These are phyloP conservation scores for Arthrobotrys megalospora DNA, from an alignment of 2,329 filamentous ascomycete species.

Conservation along the genomic window DNA sequence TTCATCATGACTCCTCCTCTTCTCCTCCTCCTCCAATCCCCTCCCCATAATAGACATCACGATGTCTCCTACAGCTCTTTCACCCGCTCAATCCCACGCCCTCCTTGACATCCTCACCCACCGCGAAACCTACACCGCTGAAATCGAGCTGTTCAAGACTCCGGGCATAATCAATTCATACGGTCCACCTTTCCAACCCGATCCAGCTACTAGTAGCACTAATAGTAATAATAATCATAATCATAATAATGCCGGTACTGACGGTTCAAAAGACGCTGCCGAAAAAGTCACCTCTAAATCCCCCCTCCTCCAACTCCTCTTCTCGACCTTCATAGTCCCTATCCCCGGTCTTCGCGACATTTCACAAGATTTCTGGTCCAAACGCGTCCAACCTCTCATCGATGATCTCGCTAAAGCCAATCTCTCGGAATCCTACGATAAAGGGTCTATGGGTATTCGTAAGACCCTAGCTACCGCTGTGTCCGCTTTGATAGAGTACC, in stretches of 20 bases:
- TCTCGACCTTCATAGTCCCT: constrained; percentile 76
- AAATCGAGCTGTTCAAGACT: constrained; percentile 80
- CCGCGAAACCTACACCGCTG: constrained; percentile 73
- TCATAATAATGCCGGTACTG: constrained; percentile 5
- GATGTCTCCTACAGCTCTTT: constrained; percentile 68
- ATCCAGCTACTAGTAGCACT: constrained; percentile 61
- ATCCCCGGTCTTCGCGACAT: constrained; percentile 78
- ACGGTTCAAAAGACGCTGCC: constrained; percentile 61
- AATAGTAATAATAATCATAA: constrained; percentile 8
- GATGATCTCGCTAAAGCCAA: constrained; percentile 77
- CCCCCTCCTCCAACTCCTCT: constrained; percentile 78
- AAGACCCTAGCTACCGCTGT: constrained; percentile 82
- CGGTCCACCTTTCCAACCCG: constrained; percentile 76
- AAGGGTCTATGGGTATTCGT: constrained; percentile 79
- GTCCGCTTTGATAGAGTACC: constrained; percentile 78
- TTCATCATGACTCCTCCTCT: constrained; percentile 34
- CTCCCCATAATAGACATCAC: constrained; percentile 66
- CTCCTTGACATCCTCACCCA: constrained; percentile 76
- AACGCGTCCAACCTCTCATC: constrained; percentile 75
- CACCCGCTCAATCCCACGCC: constrained; percentile 70
- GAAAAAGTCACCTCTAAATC: constrained; percentile 70
- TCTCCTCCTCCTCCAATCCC: constrained; percentile 60
- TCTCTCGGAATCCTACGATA: constrained; percentile 86
- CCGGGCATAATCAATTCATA: constrained; percentile 77
- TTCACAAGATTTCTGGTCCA: constrained; percentile 76